Percentiles rank a stretch among this genome's conserved stretches.
phyloP scores from a whole-genome alignment of 2,329 filamentous ascomycete genomes.

The Aspergillus amoenus region DNA sequence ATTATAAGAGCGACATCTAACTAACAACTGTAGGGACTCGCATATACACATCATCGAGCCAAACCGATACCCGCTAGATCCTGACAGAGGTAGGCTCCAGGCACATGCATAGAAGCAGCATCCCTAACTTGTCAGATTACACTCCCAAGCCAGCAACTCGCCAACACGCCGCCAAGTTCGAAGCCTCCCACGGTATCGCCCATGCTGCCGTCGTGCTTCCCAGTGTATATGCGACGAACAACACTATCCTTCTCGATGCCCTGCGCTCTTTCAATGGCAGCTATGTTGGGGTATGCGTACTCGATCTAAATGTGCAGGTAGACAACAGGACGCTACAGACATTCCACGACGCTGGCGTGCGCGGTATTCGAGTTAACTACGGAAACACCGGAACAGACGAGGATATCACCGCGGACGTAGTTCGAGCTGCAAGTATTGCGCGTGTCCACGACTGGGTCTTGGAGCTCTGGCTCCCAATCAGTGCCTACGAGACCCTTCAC shows the following conservation, averaged over 20 bases:
- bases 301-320: not conserved
- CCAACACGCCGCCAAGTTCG: not conserved
- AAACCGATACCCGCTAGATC: not conserved
- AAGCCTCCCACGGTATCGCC: not conserved
- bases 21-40: not conserved
- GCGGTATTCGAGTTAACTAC: not conserved
- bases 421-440: not conserved
- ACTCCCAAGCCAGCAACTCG: not conserved
- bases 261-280: not conserved
- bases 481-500: not conserved
- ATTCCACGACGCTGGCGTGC: not conserved
- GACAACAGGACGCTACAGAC: not conserved
- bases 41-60: constrained; percentile 2
- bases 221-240: not conserved
- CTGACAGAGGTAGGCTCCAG: not conserved
- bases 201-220: not conserved
- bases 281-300: not conserved
- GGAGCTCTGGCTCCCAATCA: not conserved
- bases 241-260: not conserved
- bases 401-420: not conserved
- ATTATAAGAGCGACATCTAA: not conserved
- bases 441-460: not conserved
- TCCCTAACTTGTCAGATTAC: not conserved
- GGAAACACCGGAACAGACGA: not conserved
- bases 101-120: not conserved